Conservation (phyloP, 345 rosid genomes). For the Euclidium syriacum region DNA sequence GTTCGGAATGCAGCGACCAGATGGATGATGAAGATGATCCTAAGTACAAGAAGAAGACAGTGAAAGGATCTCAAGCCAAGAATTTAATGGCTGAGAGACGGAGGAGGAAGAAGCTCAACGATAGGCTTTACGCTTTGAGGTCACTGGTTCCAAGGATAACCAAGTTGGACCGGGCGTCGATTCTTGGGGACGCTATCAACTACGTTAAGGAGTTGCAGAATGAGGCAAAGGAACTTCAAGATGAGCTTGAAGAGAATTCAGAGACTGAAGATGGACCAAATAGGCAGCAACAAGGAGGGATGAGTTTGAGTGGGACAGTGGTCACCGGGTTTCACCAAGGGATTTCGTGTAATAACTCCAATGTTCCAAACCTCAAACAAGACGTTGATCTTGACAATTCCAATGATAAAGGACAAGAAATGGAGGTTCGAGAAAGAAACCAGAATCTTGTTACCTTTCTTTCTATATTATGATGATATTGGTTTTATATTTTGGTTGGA, state of each 20-base stretch:
- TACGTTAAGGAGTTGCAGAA: conserved; percentile 74
- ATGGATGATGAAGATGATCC: conserved; percentile 64
- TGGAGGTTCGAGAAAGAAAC: conserved; percentile 61
- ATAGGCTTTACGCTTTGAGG: conserved; percentile 72
- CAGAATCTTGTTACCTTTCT: not conserved
- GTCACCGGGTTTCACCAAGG: conserved; percentile 36
- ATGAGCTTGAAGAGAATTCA: conserved; percentile 76
- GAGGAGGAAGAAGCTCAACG: conserved; percentile 91
- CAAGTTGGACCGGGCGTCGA: conserved; percentile 87
- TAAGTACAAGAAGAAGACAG: conserved; percentile 40
- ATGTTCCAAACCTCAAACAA: conserved; percentile 32
- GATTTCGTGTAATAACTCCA: conserved; percentile 33
- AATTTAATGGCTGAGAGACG: conserved; percentile 86
- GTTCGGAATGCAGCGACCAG: conserved; percentile 76
- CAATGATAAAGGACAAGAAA: conserved; percentile 73
- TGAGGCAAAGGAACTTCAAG: conserved; percentile 74
- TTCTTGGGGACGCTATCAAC: conserved; percentile 86
- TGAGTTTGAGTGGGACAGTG: conserved; percentile 36
- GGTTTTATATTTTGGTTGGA: conserved; percentile 16
- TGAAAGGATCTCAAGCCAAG: conserved; percentile 59
- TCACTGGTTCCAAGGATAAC: conserved; percentile 81
- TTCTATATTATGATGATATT: not conserved
- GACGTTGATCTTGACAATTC: conserved; percentile 42
- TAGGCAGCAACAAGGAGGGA: conserved; percentile 33
- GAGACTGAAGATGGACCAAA: conserved; percentile 52